Evolutionary conservation across 306 rosid species (phyloP).

Genomic region (Prunus dulcis): DNA sequence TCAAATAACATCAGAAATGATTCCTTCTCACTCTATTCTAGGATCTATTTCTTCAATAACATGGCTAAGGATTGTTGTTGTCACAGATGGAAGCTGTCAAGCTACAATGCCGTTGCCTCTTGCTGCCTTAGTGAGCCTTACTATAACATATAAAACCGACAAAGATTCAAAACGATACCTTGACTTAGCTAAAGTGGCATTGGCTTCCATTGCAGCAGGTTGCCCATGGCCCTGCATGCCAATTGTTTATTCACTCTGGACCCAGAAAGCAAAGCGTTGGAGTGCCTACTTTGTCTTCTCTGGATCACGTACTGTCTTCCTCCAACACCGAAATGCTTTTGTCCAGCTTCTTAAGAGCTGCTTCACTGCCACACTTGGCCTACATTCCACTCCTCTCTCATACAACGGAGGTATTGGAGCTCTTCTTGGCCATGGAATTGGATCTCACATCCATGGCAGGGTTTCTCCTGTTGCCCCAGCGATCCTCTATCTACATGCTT

Average conservation of each 20-base stretch:
- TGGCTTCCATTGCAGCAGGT: conserved; percentile 84
- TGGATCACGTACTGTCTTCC: conserved; percentile 87
- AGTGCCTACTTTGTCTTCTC: conserved; percentile 76
- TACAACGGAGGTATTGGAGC: conserved; percentile 78
- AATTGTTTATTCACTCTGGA: conserved; percentile 94
- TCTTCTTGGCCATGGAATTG: conserved; percentile 87
- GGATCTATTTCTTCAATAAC: conserved; percentile 2
- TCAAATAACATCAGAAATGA: background rate
- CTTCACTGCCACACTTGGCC: conserved; percentile 80
- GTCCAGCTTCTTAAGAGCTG: conserved; percentile 86
- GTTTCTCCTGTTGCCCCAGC: conserved; percentile 91
- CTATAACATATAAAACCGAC: conserved; percentile 87
- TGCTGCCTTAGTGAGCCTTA: conserved; percentile 92
- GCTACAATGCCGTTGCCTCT: conserved; percentile 90
- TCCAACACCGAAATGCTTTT: conserved; percentile 67
- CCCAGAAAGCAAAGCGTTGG: conserved; percentile 95
- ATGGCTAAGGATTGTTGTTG: background rate
- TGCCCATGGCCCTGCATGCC: conserved; percentile 99
- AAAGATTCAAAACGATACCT: conserved; percentile 71
- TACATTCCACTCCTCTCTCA: conserved; percentile 54
- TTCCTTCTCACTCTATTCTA: background rate
- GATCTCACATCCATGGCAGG: conserved; percentile 57
- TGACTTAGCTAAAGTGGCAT: conserved; percentile 68
- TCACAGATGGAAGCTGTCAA: conserved; percentile 69
- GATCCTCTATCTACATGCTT: conserved; percentile 72